A percentile compares a stretch with the other conserved stretches of the same genome.
phyloP scores from a whole-genome alignment of 805 yeast genomes.

The Ascoidea asiatica region DNA sequence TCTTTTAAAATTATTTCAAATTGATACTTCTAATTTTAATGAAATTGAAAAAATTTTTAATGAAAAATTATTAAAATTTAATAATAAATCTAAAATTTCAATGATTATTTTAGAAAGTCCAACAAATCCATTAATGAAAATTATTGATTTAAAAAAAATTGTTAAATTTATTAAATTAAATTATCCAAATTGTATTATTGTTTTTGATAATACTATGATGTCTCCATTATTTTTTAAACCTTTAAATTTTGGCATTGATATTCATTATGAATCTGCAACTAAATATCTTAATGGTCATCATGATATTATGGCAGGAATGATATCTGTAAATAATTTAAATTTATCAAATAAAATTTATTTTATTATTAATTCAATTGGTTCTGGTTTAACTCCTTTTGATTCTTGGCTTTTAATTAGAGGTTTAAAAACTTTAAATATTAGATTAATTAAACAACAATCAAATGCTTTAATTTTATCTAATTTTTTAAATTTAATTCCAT shows the following conservation, averaged over 20 bases:
- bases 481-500: conserved; percentile 39
- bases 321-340: conserved; percentile 52
- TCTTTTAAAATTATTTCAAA: conserved; percentile 55
- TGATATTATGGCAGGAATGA: conserved; percentile 91
- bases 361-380: conserved; percentile 81
- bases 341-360: conserved; percentile 60
- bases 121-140: conserved; percentile 85
- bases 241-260: conserved; percentile 74
- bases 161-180: conserved; percentile 50
- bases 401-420: conserved; percentile 85
- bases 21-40: conserved; percentile 67
- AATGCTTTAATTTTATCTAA: conserved; percentile 68
- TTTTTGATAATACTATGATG: conserved; percentile 96
- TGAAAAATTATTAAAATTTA: too few relatives aligned
- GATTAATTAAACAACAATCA: conserved; percentile 78
- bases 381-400: conserved; percentile 87
- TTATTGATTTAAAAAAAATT: conserved; percentile 64
- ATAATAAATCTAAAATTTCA: conserved; percentile 36
- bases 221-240: conserved; percentile 82
- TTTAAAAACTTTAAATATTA: conserved; percentile 71
- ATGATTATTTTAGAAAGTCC: conserved; percentile 85
- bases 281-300: conserved; percentile 91
- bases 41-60: conserved; percentile 44
- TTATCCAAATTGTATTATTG: conserved; percentile 58
- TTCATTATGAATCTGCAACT: conserved; percentile 89